phyloP scores from a whole-genome alignment of 1,284 basidiomycete genomes.

The Pseudozyma sp. region DNA sequence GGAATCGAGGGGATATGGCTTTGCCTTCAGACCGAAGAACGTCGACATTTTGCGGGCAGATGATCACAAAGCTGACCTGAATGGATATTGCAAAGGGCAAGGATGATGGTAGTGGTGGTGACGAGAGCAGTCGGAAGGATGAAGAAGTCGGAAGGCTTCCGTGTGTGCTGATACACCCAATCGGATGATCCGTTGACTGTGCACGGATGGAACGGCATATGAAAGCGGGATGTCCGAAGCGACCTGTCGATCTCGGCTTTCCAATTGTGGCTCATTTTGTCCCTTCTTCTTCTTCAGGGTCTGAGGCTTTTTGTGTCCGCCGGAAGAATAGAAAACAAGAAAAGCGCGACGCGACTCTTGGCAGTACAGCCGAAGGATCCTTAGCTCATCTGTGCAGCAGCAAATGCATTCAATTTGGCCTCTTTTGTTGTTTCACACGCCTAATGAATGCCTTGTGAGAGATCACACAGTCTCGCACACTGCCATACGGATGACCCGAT shows the following conservation, averaged over 20 bases:
- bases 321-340: not conserved
- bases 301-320: not conserved
- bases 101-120: not conserved
- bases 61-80: not conserved
- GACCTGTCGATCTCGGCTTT: conserved; percentile 9
- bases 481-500: not conserved
- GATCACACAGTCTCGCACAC: not conserved
- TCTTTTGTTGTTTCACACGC: not conserved
- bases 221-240: not conserved
- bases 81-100: not conserved
- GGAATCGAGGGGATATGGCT: conserved; percentile 46
- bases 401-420: not conserved
- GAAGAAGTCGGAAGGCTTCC: no score
- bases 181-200: not conserved
- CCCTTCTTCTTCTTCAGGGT: not conserved
- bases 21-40: conserved; percentile 39
- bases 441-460: not conserved
- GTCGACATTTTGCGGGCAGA: conserved; percentile 25
- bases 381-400: conserved; percentile 2
- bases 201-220: not conserved
- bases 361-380: not conserved
- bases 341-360: conserved; percentile 1
- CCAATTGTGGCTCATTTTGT: not conserved
- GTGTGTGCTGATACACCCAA: no score
- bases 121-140: not conserved